Evolutionary conservation across 768 basidiomycete species (phyloP).

Genomic region (Pisolithus marmoratus): DNA sequence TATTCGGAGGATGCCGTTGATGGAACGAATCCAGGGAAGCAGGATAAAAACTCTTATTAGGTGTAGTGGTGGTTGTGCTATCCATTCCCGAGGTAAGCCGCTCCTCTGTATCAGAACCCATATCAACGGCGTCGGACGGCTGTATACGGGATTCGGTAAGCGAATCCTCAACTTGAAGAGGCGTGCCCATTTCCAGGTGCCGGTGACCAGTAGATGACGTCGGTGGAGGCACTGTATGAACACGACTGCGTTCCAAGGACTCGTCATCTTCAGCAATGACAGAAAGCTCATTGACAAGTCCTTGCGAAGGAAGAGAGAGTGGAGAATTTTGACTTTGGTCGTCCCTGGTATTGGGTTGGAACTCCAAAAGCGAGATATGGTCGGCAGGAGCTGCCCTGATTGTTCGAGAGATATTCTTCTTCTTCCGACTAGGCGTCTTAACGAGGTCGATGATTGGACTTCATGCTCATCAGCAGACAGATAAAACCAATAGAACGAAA

Average conservation of each 20-base stretch:
- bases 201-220: not conserved
- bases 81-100: constrained; percentile 12
- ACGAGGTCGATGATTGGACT: constrained; percentile 76
- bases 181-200: not conserved
- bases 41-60: constrained; percentile 33
- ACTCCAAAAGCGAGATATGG: constrained; percentile 32
- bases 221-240: constrained; percentile 1
- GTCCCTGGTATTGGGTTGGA: not conserved
- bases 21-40: constrained; percentile 35
- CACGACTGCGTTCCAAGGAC: constrained; percentile 35
- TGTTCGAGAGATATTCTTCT: constrained; percentile 49
- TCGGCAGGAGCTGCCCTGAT: constrained; percentile 37
- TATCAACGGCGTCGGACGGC: not conserved
- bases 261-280: constrained; percentile 73
- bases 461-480: constrained; percentile 1
- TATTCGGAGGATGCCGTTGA: constrained; percentile 1
- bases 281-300: constrained; percentile 46
- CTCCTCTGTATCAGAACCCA: constrained; percentile 5
- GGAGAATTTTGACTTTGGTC: not conserved
- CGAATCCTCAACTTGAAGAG: not conserved
- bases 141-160: not conserved
- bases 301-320: constrained; percentile 16
- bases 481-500: not conserved
- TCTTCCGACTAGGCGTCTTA: constrained; percentile 79
- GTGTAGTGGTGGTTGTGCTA: constrained; percentile 19